Evolutionary conservation across 768 basidiomycete genomes (phyloP).

Genomic region (Auricularia sp.): DNA sequence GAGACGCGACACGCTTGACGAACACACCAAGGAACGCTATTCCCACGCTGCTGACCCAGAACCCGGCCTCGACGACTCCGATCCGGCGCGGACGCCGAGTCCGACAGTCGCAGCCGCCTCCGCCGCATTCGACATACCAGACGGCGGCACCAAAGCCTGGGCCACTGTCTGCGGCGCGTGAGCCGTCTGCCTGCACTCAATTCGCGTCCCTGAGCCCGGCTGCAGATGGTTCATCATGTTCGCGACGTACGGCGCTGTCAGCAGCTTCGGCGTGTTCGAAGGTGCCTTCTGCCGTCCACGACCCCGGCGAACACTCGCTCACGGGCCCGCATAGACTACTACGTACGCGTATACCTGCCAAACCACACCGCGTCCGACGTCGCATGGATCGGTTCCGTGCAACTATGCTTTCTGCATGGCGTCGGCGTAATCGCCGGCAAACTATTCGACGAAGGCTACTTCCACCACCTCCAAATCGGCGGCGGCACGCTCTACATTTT

Average conservation of each 20-base stretch:
- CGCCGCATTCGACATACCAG: neutral
- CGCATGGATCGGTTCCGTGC: conserved; percentile 22
- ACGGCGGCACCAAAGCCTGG: conserved; percentile 2
- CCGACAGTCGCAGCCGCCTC: too few species aligned
- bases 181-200: neutral
- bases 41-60: too few species aligned
- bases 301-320: neutral
- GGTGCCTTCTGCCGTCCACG: neutral
- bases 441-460: conserved; percentile 24
- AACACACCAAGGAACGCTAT: too few species aligned
- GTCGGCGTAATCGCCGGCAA: conserved; percentile 19
- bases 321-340: conserved; percentile 8
- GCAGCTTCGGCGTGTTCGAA: conserved; percentile 17
- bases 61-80: too few species aligned
- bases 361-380: conserved; percentile 17
- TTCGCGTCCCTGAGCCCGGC: neutral
- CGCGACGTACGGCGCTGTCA: conserved; percentile 9
- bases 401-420: conserved; percentile 24
- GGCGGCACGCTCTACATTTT: conserved; percentile 14
- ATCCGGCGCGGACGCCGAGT: too few species aligned
- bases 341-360: conserved; percentile 13
- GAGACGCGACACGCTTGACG: too few species aligned
- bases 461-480: conserved; percentile 4
- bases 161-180: conserved; percentile 3
- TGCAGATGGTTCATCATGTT: conserved; percentile 5